Base-by-base conservation (phyloP, 495 filamentous ascomycete genomes). In the Penicillium cosmopolitanum region DNA sequence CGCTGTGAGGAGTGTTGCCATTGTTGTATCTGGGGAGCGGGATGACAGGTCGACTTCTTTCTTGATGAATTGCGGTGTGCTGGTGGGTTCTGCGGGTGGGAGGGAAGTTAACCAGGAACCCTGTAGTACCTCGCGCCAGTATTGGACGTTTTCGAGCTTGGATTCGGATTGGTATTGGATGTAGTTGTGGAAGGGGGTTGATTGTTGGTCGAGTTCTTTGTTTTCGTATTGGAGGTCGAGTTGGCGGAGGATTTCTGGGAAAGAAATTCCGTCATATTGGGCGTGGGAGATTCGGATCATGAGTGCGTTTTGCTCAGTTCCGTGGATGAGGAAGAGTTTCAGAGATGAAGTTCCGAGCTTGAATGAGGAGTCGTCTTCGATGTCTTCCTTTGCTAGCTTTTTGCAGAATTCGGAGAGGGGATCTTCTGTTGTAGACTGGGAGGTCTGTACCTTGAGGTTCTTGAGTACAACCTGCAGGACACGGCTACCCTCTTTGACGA, bases 241-340 rank as follows among this genome's bases (percentile, higher is more conserved):
- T 6, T 85, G 77, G 8, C 69, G 58, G 12, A 86, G 74, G 0
- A 87, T 70, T 7, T 71, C 68, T 13, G 85, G 83, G 5, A 89
- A 81, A 50, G 79, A 87, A 5, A 87, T 77, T 25, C 83, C 86
- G 63, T 89, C 86, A 66, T 89, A 89, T 55, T 86, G 85, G 0
- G 86, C 84, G 63, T 89, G 86, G 0, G 85, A 87, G 1, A 89
- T 77, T 8, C 83, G 73, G 61, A 89, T 76, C 47, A 77, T 65
- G 11, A 89, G 78, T 2, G 66, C 62, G 10, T 63, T 64, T 12
- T 68, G 70, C 31, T 67, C 66, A 21, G 73, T 63, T 48, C 84
- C 67, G 23, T 80, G 73, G 44, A 82, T 12, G 15, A 35, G 9
- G 16, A 59, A 59, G 6, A 59, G 50, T 16, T 52, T 38, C 4